phyloP scores from a whole-genome alignment of 129 eudicot species.

The Flaveria robusta region DNA sequence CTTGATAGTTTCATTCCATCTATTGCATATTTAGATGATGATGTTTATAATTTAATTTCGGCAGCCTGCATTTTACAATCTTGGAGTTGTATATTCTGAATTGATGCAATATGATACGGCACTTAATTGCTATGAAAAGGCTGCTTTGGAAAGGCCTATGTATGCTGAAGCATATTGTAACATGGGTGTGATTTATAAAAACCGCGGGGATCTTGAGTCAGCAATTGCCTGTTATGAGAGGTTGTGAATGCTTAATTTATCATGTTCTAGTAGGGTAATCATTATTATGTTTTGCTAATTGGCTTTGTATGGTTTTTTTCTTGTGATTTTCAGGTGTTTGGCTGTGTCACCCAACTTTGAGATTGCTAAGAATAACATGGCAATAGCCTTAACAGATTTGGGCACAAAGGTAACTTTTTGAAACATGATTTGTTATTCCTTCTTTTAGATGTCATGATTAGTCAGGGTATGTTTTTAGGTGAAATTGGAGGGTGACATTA shows the following conservation, averaged over 20 bases:
- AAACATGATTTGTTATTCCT: constrained; percentile 3
- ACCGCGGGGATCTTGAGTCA: constrained; percentile 87
- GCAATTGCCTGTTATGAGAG: constrained; percentile 99
- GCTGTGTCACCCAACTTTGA: constrained; percentile 98
- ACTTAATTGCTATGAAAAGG: constrained; percentile 92
- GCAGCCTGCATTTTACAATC: constrained; percentile 99
- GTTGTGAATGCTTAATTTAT: constrained; percentile 36
- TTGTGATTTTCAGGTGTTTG: constrained; percentile 64
- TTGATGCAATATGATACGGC: constrained; percentile 99
- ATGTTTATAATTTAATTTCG: constrained; percentile 29
- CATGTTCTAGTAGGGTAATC: constrained; percentile 4
- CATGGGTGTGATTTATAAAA: constrained; percentile 96
- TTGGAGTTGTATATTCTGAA: constrained; percentile 95
- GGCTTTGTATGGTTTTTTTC: constrained; percentile 18
- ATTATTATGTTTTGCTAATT: constrained; percentile 23
- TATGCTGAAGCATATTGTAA: constrained; percentile 99
- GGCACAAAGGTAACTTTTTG: constrained; percentile 77
- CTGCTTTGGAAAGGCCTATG: constrained; percentile 96
- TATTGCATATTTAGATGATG: constrained; percentile 23
- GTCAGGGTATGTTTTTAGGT: constrained; percentile 52
- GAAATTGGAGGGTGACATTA: constrained; percentile 91
- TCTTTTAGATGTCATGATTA: background rate
- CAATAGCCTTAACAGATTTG: constrained; percentile 92
- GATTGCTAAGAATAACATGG: constrained; percentile 98
- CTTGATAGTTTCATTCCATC: background rate